These are phyloP conservation scores for Mycena rosella DNA, from an alignment of 768 basidiomycete genomes.

Conservation along the genomic window DNA sequence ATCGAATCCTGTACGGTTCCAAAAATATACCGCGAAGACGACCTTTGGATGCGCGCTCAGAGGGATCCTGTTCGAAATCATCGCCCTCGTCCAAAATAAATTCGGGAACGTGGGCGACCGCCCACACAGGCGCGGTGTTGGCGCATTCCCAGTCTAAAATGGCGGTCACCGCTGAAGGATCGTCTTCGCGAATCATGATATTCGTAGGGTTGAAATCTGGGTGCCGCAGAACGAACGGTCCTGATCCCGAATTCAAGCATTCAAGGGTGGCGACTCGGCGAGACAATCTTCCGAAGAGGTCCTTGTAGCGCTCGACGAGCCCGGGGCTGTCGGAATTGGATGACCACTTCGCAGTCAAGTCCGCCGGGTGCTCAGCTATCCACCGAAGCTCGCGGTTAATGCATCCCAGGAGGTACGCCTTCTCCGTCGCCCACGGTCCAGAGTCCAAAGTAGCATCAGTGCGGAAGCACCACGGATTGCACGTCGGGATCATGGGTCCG, in stretches of 20 bases:
- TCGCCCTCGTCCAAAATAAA: constrained; percentile 4
- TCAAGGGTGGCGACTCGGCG: neutral
- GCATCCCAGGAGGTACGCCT: constrained; percentile 2
- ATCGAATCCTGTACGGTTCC: neutral
- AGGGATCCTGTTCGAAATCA: neutral
- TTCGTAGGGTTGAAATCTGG: constrained; percentile 1
- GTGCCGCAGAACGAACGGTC: constrained; percentile 3
- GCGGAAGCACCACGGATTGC: constrained; percentile 9
- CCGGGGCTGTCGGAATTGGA: neutral
- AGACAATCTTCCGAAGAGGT: neutral
- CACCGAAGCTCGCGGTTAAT: constrained; percentile 7
- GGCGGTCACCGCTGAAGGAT: neutral
- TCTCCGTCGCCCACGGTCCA: constrained; percentile 7
- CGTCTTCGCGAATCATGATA: constrained; percentile 10
- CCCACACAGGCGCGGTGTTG: constrained; percentile 11
- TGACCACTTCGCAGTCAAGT: neutral
- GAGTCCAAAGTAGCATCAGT: neutral
- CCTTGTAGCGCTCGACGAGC: neutral
- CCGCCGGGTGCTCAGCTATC: neutral
- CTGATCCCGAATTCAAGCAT: neutral
- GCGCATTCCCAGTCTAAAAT: constrained; percentile 13
- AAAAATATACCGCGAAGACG: neutral
- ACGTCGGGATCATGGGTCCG: neutral
- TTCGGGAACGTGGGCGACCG: constrained; percentile 9
- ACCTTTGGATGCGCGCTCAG: constrained; percentile 4